These are phyloP conservation scores for Linum tenue DNA, from an alignment of 345 rosid genomes.

Conservation along the genomic window DNA sequence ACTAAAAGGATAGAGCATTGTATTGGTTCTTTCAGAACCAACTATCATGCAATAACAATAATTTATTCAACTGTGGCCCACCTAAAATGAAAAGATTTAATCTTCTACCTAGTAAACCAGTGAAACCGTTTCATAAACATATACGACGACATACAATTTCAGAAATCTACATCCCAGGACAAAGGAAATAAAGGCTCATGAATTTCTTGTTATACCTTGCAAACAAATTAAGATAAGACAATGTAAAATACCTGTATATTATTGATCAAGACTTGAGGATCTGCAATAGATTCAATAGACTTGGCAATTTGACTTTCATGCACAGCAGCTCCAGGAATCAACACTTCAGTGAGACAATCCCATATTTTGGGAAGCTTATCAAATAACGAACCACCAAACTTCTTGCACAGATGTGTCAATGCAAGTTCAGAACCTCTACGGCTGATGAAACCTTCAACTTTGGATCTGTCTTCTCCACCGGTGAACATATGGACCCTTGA, in stretches of 20 bases:
- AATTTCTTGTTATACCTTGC: not conserved
- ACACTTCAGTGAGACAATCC: slow-evolving; percentile 89
- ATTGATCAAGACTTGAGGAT: slow-evolving; percentile 85
- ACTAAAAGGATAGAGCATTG: not conserved
- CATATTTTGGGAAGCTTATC: slow-evolving; percentile 92
- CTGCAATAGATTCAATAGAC: slow-evolving; percentile 47
- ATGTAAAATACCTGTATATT: slow-evolving; percentile 67
- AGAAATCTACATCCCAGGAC: not conserved
- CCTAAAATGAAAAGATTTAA: too few relatives aligned
- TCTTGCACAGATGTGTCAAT: slow-evolving; percentile 64
- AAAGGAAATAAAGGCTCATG: not conserved
- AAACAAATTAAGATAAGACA: slow-evolving; percentile 1
- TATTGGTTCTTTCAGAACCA: not conserved
- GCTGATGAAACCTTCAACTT: slow-evolving; percentile 79
- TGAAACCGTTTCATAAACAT: not conserved
- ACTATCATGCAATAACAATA: not conserved
- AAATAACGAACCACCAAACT: slow-evolving; percentile 75
- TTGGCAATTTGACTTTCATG: slow-evolving; percentile 41
- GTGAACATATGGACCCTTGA: slow-evolving; percentile 49
- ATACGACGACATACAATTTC: not conserved
- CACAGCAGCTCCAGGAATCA: slow-evolving; percentile 40
- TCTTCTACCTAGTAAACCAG: not conserved
- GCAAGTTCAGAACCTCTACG: slow-evolving; percentile 94
- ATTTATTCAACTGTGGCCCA: not conserved
- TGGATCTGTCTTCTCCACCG: slow-evolving; percentile 85